A percentile compares a stretch with the other conserved stretches of the same genome.
Conservation (phyloP, 2,329 filamentous ascomycete genomes). For the Colletotrichum salicis region DNA sequence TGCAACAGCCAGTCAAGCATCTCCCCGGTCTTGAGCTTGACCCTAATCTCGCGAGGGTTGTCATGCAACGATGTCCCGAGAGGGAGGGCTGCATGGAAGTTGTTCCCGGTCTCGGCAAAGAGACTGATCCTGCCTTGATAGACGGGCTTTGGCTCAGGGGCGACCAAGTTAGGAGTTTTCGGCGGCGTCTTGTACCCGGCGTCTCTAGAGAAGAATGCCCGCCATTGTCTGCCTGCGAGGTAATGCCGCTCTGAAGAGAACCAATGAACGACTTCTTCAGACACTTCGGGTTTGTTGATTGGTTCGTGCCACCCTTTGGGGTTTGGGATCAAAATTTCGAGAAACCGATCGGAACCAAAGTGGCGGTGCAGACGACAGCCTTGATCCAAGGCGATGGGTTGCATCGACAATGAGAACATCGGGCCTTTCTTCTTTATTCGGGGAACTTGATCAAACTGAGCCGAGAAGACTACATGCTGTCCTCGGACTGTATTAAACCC, state of each 20-base stretch:
- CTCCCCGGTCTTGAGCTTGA: constrained; percentile 48
- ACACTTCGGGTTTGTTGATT: constrained; percentile 36
- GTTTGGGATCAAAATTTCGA: constrained; percentile 65
- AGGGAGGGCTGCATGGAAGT: constrained; percentile 45
- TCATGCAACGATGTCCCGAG: constrained; percentile 2
- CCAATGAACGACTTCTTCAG: constrained; percentile 49
- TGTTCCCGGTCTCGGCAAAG: constrained; percentile 64
- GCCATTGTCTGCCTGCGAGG: constrained; percentile 60
- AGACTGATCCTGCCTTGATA: constrained; percentile 46
- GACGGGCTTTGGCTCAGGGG: constrained; percentile 40
- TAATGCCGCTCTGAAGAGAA: constrained; percentile 49
- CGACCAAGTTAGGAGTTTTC: constrained; percentile 45
- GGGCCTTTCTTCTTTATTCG: constrained; percentile 43
- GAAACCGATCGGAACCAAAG: constrained; percentile 68
- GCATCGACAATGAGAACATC: constrained; percentile 58
- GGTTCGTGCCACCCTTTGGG: constrained; percentile 46
- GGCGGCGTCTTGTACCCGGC: constrained; percentile 40
- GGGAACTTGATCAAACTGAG: constrained; percentile 36
- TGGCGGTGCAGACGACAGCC: constrained; percentile 63
- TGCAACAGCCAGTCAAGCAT: constrained; percentile 66
- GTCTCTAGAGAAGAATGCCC: constrained; percentile 55
- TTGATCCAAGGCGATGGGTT: constrained; percentile 59
- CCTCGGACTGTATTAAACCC: constrained; percentile 48
- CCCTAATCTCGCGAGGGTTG: constrained; percentile 34
- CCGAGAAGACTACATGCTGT: constrained; percentile 54